Conservation (phyloP, 805 yeast species). For the Babjeviella inositovora region DNA sequence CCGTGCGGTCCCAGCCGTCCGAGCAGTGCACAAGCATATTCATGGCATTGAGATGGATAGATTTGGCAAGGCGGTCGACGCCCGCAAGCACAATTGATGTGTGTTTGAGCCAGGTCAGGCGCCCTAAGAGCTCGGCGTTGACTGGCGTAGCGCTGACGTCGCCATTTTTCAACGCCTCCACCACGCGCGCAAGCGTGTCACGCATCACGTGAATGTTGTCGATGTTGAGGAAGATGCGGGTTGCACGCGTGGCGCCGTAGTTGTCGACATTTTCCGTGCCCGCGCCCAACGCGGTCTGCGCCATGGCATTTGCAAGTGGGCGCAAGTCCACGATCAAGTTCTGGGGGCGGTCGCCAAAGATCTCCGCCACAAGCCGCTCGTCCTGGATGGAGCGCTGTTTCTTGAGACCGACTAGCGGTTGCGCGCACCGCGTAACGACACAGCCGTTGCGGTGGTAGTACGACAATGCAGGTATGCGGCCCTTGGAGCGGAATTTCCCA, state of each 20-base stretch:
- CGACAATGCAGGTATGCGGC: constrained; percentile 67
- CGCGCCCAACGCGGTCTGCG: constrained; percentile 95
- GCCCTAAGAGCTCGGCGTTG: constrained; percentile 38
- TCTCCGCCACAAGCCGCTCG: constrained; percentile 64
- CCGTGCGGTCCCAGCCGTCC: constrained; percentile 97
- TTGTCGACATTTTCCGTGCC: constrained; percentile 90
- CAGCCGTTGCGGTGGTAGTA: constrained; percentile 55
- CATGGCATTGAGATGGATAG: constrained; percentile 69
- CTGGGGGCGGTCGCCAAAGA: constrained; percentile 32
- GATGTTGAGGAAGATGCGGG: constrained; percentile 70
- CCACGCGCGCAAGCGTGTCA: constrained; percentile 55
- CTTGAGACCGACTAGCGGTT: constrained; percentile 83
- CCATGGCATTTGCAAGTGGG: constrained; percentile 89
- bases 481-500: constrained; percentile 71
- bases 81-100: constrained; percentile 54
- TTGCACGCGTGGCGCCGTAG: no score
- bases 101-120: constrained; percentile 71
- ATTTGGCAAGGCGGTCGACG: constrained; percentile 62
- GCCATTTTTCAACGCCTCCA: constrained; percentile 47
- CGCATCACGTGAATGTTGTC: constrained; percentile 95
- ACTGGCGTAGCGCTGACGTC: constrained; percentile 32
- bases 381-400: constrained; percentile 85
- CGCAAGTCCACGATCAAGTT: constrained; percentile 82
- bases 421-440: constrained; percentile 78
- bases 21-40: constrained; percentile 87